phyloP scores from a whole-genome alignment of 179 eudicot genomes.

The Patellifolia procumbens region DNA sequence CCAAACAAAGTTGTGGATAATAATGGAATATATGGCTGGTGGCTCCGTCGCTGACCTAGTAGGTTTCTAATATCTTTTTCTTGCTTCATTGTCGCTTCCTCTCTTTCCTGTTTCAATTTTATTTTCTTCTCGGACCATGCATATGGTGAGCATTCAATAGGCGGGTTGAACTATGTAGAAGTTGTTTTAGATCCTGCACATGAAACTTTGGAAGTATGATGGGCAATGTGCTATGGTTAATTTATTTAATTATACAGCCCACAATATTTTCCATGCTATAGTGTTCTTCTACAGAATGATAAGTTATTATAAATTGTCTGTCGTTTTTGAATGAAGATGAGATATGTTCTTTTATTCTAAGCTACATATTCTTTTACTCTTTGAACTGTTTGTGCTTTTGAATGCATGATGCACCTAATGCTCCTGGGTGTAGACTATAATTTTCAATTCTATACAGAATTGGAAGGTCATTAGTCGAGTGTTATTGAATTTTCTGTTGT shows the following conservation, averaged over 20 bases:
- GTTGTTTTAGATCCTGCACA: background rate
- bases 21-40: constrained; percentile 99
- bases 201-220: no score
- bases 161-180: background rate
- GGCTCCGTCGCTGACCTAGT: constrained; percentile 98
- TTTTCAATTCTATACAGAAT: background rate
- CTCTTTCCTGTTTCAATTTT: constrained; percentile 14
- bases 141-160: background rate
- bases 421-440: no score
- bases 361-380: no score
- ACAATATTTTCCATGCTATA: no score
- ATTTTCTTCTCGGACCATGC: background rate
- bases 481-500: background rate
- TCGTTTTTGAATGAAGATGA: no score
- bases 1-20: constrained; percentile 89
- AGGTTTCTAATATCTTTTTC: constrained; percentile 41
- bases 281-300: no score
- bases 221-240: no score
- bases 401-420: no score
- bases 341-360: no score
- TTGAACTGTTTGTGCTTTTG: no score
- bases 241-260: no score
- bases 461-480: background rate
- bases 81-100: background rate
- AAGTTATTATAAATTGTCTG: no score